Conservation (phyloP, 2,329 filamentous ascomycete species). For the Teratosphaeriaceae sp. region DNA sequence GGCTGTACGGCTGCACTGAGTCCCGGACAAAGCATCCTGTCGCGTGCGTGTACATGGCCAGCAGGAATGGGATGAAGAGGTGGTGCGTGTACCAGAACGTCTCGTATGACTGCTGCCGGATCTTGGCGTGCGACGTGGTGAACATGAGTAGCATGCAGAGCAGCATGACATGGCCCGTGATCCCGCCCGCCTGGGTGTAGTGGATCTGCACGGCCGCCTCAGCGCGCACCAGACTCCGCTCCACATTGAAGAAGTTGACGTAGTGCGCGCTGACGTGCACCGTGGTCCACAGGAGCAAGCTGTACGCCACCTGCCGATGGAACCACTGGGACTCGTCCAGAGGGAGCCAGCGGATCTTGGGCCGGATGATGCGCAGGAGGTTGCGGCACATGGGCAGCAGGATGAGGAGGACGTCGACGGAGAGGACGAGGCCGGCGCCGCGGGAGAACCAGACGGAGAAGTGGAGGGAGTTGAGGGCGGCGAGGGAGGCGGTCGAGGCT, state of each 20-base stretch:
- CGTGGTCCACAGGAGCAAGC: slow-evolving; percentile 73
- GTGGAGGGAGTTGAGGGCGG: slow-evolving; percentile 69
- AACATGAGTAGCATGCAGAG: slow-evolving; percentile 99
- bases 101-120: slow-evolving; percentile 94
- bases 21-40: slow-evolving; percentile 96
- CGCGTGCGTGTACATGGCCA: slow-evolving; percentile 92
- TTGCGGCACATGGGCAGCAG: slow-evolving; percentile 93
- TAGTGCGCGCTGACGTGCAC: slow-evolving; percentile 79
- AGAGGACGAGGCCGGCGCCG: slow-evolving; percentile 81
- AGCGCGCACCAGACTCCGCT: slow-evolving; percentile 73
- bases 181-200: slow-evolving; percentile 79
- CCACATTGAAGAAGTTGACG: slow-evolving; percentile 98
- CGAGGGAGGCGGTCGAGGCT: slow-evolving; percentile 58
- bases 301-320: slow-evolving; percentile 88
- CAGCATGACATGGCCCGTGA: slow-evolving; percentile 96
- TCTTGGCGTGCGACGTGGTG: slow-evolving; percentile 86
- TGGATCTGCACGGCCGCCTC: slow-evolving; percentile 83
- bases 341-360: slow-evolving; percentile 80
- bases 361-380: slow-evolving; percentile 73
- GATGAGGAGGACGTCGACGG: slow-evolving; percentile 79
- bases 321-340: slow-evolving; percentile 98
- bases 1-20: slow-evolving; percentile 62
- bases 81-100: slow-evolving; percentile 99
- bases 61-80: slow-evolving; percentile 91
- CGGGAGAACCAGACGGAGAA: slow-evolving; percentile 96